A percentile compares a stretch with the other conserved stretches of the same genome.
phyloP scores from a whole-genome alignment of 257 asterid species.

The Petunia axillaris region DNA sequence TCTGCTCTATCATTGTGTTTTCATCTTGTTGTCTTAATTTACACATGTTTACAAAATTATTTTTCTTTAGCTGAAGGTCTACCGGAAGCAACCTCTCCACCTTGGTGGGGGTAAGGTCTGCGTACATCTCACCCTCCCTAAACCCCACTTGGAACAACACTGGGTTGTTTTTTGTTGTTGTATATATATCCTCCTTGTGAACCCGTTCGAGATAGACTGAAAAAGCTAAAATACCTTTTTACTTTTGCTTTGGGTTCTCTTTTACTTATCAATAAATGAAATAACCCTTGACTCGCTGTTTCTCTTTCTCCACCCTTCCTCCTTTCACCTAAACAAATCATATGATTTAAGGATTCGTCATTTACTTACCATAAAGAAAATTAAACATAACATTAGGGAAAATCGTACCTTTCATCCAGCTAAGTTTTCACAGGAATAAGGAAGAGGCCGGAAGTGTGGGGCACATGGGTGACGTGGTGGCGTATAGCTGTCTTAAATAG shows the following conservation, averaged over 20 bases:
- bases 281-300: not conserved
- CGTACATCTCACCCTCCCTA: too few relatives aligned
- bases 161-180: too few relatives aligned
- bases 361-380: not conserved
- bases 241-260: not conserved
- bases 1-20: too few relatives aligned
- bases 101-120: too few relatives aligned
- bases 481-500: not conserved
- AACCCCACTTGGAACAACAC: too few relatives aligned
- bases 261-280: conserved; percentile 4
- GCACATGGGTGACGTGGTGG: not conserved
- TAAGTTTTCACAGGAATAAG: not conserved
- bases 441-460: not conserved
- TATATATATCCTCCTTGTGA: conserved; percentile 6
- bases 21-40: too few relatives aligned
- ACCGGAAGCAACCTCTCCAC: too few relatives aligned
- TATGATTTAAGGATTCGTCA: not conserved
- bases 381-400: not conserved
- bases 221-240: conserved; percentile 18
- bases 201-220: conserved; percentile 1
- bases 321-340: conserved; percentile 13
- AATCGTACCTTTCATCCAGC: not conserved
- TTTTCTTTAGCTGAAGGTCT: too few relatives aligned
- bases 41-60: too few relatives aligned
- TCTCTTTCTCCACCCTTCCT: not conserved